Percentiles rank a stretch among this genome's conserved stretches.
Evolutionary conservation across 331 rosid species (phyloP).

Genomic region (Quercus tomentella): DNA sequence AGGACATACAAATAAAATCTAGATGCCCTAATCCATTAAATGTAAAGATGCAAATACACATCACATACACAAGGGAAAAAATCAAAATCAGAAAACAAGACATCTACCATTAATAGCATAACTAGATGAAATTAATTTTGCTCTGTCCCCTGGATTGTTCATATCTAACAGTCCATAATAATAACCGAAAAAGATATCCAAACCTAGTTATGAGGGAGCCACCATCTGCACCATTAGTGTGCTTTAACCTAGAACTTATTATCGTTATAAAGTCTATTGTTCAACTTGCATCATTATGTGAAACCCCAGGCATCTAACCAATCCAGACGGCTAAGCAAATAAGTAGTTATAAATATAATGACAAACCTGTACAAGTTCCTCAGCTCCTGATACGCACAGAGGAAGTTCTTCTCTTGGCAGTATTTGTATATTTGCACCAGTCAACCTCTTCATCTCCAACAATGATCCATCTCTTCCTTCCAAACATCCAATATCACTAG

Average conservation of each 20-base stretch:
- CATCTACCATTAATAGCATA: neutral
- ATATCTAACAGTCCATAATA: neutral
- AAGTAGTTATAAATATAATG: conserved; percentile 22
- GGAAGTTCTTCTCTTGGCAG: conserved; percentile 85
- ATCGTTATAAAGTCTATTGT: conserved; percentile 11
- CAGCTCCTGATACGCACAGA: conserved; percentile 55
- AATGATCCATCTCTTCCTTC: conserved; percentile 88
- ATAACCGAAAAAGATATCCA: neutral
- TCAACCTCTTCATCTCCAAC: conserved; percentile 63
- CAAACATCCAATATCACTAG: conserved; percentile 76
- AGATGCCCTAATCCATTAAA: no score
- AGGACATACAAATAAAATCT: no score
- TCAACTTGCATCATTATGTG: conserved; percentile 8
- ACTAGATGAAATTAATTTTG: neutral
- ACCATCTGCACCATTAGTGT: neutral
- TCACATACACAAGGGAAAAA: neutral
- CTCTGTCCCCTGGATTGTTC: neutral
- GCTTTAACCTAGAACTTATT: conserved; percentile 11
- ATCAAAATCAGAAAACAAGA: conserved; percentile 8
- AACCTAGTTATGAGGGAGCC: conserved; percentile 3
- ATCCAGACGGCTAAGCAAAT: conserved; percentile 9
- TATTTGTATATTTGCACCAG: conserved; percentile 80
- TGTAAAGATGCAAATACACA: neutral
- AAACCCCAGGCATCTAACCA: conserved; percentile 3
- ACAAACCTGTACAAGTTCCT: conserved; percentile 87